Base-by-base conservation (phyloP, 1,284 basidiomycete genomes). In the Sporisorium exsertum region DNA sequence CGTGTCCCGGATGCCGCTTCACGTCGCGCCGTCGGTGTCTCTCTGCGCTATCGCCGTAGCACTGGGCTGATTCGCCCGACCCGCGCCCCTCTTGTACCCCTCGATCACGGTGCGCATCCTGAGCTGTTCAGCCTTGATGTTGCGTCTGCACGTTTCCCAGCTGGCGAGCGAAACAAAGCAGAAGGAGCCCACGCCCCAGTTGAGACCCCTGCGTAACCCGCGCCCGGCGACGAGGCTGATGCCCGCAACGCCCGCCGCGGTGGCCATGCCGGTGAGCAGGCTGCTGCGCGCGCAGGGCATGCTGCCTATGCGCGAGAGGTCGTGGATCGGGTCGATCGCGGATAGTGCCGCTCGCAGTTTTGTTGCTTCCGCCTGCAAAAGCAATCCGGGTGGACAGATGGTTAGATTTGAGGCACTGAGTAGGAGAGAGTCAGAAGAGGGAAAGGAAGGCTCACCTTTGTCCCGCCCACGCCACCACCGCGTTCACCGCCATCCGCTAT, bases 181-280 rank as follows among this genome's bases (percentile, higher is more conserved):
- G 56, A 80, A 80, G 12, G 61, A 63, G 1, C 78, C 78, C 3
- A 80, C 78, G 9, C 78, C 78, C 78, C 78, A 80, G 53, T 80
- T 80, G 18, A 80, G 26, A 0, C 75, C 69, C n/a, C 71, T 55
- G 12, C 69, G 24, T 32, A 80, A 32, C 7, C 77, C 77, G 33
- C 78, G 32, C 0, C 78, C 75, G 10, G 78, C 78, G n/a, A 78
- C 68, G 6, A 72, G 45, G 26, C 50, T 63, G 56, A 80, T 75
- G 2, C 78, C 78, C 1, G 69, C 43, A 1, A 78, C 76, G 15
- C 78, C 78, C 0, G 75, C 75, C 0, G 72, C 78, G 8, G 75
- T 78, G 4, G 69, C 66, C 68, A 80, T 80, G n/a, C 78, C 78
- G 32, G 64, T 70, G 15, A 80, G 52, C 13, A 80, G 45, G 8